A percentile compares a stretch with the other conserved stretches of the same genome.
Conservation (phyloP, 257 asterid genomes). For the Anisodus tanguticus region DNA sequence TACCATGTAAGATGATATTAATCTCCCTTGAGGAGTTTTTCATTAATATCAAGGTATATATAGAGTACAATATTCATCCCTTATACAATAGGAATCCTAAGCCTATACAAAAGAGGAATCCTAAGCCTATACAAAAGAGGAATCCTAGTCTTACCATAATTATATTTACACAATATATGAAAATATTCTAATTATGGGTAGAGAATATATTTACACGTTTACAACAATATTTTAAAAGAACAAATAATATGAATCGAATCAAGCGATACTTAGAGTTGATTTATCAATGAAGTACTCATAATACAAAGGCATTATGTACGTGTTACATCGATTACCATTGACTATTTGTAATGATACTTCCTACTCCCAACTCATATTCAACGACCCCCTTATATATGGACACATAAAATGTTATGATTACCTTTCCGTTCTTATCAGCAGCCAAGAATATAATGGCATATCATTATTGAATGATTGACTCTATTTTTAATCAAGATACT, state of each 20-base stretch:
- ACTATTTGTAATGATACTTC: background rate
- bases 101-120: too few relatives aligned
- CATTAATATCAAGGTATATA: too few relatives aligned
- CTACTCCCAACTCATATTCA: background rate
- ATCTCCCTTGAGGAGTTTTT: too few relatives aligned
- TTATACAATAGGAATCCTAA: too few relatives aligned
- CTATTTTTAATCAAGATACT: background rate
- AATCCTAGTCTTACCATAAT: too few relatives aligned
- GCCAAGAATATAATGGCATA: background rate
- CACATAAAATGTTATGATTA: background rate
- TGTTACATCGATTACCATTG: background rate
- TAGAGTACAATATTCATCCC: too few relatives aligned
- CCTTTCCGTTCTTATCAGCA: background rate
- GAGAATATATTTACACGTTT: too few relatives aligned
- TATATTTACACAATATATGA: too few relatives aligned
- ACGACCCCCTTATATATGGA: background rate
- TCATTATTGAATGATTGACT: conserved; percentile 6
- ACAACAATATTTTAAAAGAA: background rate
- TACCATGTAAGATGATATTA: too few relatives aligned
- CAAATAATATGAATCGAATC: background rate
- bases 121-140: too few relatives aligned
- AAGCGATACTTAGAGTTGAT: background rate
- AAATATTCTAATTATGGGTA: too few relatives aligned
- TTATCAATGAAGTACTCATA: background rate
- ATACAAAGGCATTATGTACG: background rate